Base-by-base conservation (phyloP, 148 eudicot genomes). In the Talinum fruticosum region DNA sequence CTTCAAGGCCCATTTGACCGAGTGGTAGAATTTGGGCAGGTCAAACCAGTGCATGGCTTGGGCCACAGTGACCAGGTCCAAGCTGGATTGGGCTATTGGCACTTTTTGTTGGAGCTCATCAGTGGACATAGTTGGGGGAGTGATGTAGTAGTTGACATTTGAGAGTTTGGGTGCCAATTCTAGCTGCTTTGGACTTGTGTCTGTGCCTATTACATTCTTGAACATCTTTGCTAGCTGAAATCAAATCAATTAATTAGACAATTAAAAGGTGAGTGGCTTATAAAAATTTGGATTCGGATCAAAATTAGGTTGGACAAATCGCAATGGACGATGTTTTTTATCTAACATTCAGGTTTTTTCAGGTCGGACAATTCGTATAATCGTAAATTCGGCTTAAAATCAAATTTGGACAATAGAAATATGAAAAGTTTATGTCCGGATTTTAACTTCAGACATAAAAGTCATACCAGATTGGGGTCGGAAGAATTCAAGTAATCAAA, bases 41-140 rank as follows among this genome's bases (percentile, higher is more conserved):
- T 89, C 88, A 30, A 93, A 90, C 98, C 98, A 93, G 67, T 93
- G 98, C 67, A 93, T 29, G 47, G 98, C 93, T 86, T 91, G 96
- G 34, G 90, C 96, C 16, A 93, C 53, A 29, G 91, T 87, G 10
- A 93, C 87, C 5, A 94, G 69, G 73, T 94, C 97, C 0, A 90
- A 77, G 37, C 82, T 85, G 21, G 92, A 84, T 57, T 82, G 35
- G 44, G 76, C 18, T 62, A 62, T 62, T 4, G 87, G 85, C 0
- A 94, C 77, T 2, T 6, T 59, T 32, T 45, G 28, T 41, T 80
- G 59, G 45, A 92, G 79, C 41, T 90, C 80, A 0, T 73, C 14
- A 6, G 35, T 28, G 32, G 96, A 76, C 73, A 88, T 85, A 33
- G 15, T 80, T 5, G 93, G 84, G 18, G 87, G 78, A 24, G 93